These are phyloP conservation scores for Fusarium sp. DNA, from an alignment of 2,329 filamentous ascomycete species.

Conservation along the genomic window DNA sequence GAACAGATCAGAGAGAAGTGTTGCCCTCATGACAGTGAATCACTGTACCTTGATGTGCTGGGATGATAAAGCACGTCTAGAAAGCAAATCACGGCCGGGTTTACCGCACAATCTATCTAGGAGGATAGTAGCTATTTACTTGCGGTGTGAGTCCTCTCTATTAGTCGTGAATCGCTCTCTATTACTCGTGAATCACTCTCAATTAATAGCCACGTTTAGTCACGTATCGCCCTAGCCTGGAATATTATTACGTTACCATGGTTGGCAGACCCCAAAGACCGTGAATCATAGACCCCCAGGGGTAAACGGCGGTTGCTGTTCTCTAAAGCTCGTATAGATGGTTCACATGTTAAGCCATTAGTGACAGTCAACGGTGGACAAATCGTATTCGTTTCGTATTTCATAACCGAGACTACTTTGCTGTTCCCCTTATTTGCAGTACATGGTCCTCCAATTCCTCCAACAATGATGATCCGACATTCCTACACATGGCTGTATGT, in stretches of 20 bases:
- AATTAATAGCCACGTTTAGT: neutral
- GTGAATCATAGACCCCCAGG: too few relatives aligned
- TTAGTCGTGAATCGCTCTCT: neutral
- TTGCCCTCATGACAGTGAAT: neutral
- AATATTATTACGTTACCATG: neutral
- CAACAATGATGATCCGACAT: neutral
- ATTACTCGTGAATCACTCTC: neutral
- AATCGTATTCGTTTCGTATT: constrained; percentile 5
- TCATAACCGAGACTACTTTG: constrained; percentile 18
- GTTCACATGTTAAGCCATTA: neutral
- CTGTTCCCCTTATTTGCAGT: constrained; percentile 2
- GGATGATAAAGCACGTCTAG: neutral
- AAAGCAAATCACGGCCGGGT: neutral
- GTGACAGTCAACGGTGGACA: neutral
- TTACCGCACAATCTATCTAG: neutral
- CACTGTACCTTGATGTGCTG: neutral
- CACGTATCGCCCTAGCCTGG: neutral
- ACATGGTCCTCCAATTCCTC: neutral
- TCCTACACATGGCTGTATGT: neutral
- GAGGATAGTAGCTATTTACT: neutral
- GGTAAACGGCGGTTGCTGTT: too few relatives aligned
- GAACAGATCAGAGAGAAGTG: too few relatives aligned
- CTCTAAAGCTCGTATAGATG: neutral
- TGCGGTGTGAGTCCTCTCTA: neutral
- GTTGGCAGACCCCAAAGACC: too few relatives aligned